Conservation (phyloP, 495 filamentous ascomycete genomes). For the Astrothelium subdiscretum region DNA sequence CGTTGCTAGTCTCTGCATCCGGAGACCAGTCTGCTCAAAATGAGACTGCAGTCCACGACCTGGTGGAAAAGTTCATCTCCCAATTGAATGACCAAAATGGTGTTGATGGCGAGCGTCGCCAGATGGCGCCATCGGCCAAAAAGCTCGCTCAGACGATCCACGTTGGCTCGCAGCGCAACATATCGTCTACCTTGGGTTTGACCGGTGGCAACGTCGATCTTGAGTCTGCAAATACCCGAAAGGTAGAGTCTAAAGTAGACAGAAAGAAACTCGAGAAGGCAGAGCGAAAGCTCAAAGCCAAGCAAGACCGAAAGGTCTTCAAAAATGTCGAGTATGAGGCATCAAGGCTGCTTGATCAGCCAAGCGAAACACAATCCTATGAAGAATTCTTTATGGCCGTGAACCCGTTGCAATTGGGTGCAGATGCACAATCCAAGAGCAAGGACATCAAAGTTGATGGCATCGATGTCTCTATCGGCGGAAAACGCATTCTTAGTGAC, state of each 20-base stretch:
- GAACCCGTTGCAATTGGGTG: slow-evolving; percentile 84
- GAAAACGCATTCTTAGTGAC: slow-evolving; percentile 78
- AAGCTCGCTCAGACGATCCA: slow-evolving; percentile 92
- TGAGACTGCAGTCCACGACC: slow-evolving; percentile 61
- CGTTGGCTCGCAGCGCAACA: slow-evolving; percentile 84
- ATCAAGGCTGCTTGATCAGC: slow-evolving; percentile 73
- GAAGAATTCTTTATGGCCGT: slow-evolving; percentile 99
- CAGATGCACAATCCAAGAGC: slow-evolving; percentile 62
- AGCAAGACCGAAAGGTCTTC: slow-evolving; percentile 96
- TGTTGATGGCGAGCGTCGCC: slow-evolving; percentile 53
- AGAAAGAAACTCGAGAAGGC: slow-evolving; percentile 99
- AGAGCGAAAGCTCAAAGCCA: slow-evolving; percentile 92
- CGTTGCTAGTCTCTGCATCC: slow-evolving; percentile 81
- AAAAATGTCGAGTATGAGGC: slow-evolving; percentile 98
- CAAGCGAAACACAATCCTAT: slow-evolving; percentile 80
- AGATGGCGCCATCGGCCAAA: slow-evolving; percentile 62
- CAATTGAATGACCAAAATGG: slow-evolving; percentile 64
- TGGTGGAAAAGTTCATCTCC: slow-evolving; percentile 86
- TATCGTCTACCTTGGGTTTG: slow-evolving; percentile 88
- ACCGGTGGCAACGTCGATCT: slow-evolving; percentile 77
- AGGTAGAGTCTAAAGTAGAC: slow-evolving; percentile 95
- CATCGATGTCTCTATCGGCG: slow-evolving; percentile 86
- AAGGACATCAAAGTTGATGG: slow-evolving; percentile 99
- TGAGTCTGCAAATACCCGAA: slow-evolving; percentile 79
- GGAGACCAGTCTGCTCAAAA: slow-evolving; percentile 61